Percentiles rank a stretch among this genome's conserved stretches.
Conservation (phyloP, 805 yeast genomes). For the Torulaspora delbrueckii region DNA sequence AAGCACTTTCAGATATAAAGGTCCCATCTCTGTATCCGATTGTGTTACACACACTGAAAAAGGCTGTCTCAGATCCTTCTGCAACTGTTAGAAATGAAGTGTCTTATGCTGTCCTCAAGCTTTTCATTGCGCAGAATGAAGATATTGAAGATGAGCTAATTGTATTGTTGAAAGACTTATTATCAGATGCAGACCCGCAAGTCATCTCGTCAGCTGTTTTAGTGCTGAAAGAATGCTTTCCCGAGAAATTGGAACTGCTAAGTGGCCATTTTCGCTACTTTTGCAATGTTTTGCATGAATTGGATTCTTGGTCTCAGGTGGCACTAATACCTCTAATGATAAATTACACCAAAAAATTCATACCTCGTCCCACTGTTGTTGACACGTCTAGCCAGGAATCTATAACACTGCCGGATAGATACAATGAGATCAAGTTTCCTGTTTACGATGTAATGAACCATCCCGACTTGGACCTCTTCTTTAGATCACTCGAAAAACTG, state of each 20-base stretch:
- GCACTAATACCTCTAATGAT: conserved; percentile 56
- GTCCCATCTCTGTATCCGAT: conserved; percentile 81
- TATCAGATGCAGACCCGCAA: conserved; percentile 58
- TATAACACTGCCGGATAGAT: conserved; percentile 43
- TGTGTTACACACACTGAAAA: conserved; percentile 63
- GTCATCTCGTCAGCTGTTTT: conserved; percentile 71
- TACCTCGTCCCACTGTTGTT: conserved; percentile 49
- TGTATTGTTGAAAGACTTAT: conserved; percentile 45
- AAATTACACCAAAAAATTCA: conserved; percentile 57
- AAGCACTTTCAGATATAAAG: conserved; percentile 76
- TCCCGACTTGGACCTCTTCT: conserved; percentile 53
- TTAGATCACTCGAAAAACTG: conserved; percentile 44
- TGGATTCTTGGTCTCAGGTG: conserved; percentile 73
- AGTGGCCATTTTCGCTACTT: conserved; percentile 66
- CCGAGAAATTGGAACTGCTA: conserved; percentile 55
- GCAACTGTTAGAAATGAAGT: conserved; percentile 76
- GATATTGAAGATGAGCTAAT: conserved; percentile 46
- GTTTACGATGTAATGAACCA: conserved; percentile 44
- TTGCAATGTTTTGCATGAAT: conserved; percentile 42
- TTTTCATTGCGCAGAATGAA: conserved; percentile 40
- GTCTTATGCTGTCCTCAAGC: conserved; percentile 66
- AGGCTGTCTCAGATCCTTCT: conserved; percentile 63
- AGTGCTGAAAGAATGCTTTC: conserved; percentile 49
- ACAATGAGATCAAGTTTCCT: conserved; percentile 37
- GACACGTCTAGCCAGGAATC: conserved; percentile 30